Evolutionary conservation across 192 early-diverging fungal genomes (phyloP).

Genomic region (Backusella luteola): DNA sequence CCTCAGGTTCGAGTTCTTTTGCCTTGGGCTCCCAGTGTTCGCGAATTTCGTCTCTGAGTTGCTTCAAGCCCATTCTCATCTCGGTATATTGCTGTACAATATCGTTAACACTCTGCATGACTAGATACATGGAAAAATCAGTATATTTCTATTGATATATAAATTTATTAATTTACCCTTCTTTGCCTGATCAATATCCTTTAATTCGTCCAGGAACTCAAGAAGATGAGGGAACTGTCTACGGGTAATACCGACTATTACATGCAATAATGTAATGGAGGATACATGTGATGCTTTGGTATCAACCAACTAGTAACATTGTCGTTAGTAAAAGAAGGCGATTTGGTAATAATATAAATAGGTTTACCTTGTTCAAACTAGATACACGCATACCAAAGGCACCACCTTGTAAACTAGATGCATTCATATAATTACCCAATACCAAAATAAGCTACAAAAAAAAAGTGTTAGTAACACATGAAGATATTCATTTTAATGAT

Average conservation of each 20-base stretch:
- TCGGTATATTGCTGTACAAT: constrained; percentile 34
- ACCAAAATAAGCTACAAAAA: constrained; percentile 57
- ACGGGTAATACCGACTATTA: constrained; percentile 62
- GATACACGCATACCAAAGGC: constrained; percentile 81
- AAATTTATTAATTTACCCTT: constrained; percentile 36
- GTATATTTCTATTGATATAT: background rate
- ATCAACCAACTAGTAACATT: constrained; percentile 57
- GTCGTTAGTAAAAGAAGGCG: background rate
- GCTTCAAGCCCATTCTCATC: constrained; percentile 36
- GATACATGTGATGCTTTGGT: constrained; percentile 71
- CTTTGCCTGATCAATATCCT: constrained; percentile 61
- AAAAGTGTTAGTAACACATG: background rate
- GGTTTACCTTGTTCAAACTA: constrained; percentile 68
- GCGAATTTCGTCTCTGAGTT: constrained; percentile 41
- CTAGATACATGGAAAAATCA: constrained; percentile 1
- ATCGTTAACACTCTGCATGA: constrained; percentile 34
- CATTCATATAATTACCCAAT: constrained; percentile 87
- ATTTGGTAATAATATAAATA: background rate
- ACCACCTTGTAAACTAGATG: constrained; percentile 68
- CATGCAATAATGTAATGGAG: constrained; percentile 70
- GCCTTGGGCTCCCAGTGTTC: constrained; percentile 37
- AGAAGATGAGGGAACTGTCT: constrained; percentile 59
- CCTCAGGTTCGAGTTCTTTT: constrained; percentile 47
- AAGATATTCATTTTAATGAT: background rate
- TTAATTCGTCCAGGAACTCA: constrained; percentile 65